Evolutionary conservation across 306 rosid species (phyloP), one percentile per base, ranked within the genome.

Genomic region (Pueraria montana): DNA sequence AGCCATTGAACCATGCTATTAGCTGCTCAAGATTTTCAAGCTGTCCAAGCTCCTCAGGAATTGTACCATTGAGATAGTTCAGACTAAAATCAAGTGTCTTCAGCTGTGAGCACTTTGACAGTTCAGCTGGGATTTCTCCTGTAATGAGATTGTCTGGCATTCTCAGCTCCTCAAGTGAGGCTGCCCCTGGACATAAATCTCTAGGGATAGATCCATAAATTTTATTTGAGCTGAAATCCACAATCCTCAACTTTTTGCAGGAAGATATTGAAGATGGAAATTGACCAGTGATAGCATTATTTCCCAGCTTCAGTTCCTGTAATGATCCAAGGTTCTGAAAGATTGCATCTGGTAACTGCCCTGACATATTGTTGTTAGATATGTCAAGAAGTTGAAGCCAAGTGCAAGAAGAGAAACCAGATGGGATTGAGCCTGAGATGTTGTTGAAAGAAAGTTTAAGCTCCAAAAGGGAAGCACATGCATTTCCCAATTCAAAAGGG

Each of bases 1-100:
- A 84, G 58, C 89, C 88, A 83, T 96, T 96, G 91, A 87, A 93
- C 99, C 99, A 96, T 61, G 98, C 98, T 80, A 96, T 92, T 34
- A 96, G 70, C 92, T 94, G 92, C 88, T 92, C 94, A 63, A 96
- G 92, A 82, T 91, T 92, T 62, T 87, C 90, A 67, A 96, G 94
- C 48, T 86, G 66, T 77, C 99, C 98, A n/a, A 96, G 93, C 89
- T 96, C 98, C 18, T 93, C 84, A 1, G 99, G 99, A 40, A 96
- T 93, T 14, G 99, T 87, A 2, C 99, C 99, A 38, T 91, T 92
- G 59, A 96, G 87, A 86, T 90, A 92, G 71, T 96, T 96, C 11
- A 96, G 84, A 62, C 99, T 96, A 36, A 96, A 87, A 89, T 96
- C 99, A 80, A 96, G 90, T 2, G 79, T 91, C 98, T 90, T 96